phyloP scores from a whole-genome alignment of 1,284 basidiomycete species.

The Phylloporus sp. region DNA sequence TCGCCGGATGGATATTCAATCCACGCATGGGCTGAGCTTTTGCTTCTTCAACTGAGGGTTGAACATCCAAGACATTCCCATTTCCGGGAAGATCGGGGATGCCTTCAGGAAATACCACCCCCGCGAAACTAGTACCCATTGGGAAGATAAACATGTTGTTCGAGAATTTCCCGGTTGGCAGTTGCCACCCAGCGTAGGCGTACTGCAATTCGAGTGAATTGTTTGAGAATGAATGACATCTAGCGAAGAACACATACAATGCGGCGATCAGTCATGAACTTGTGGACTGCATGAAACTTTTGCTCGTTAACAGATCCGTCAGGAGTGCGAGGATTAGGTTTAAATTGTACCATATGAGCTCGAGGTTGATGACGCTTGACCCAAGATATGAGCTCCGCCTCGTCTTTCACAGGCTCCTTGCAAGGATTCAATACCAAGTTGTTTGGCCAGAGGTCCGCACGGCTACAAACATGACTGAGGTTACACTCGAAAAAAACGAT shows the following conservation, averaged over 20 bases:
- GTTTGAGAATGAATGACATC: conserved; percentile 3
- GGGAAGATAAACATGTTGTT: conserved; percentile 64
- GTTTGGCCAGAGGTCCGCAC: conserved; percentile 61
- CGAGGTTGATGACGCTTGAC: conserved; percentile 45
- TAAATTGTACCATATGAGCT: conserved; percentile 47
- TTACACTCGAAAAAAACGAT: not conserved
- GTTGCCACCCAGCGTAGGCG: conserved; percentile 62
- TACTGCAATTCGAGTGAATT: conserved; percentile 51
- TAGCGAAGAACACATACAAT: conserved; percentile 48
- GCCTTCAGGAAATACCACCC: conserved; percentile 65
- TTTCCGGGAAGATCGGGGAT: conserved; percentile 58
- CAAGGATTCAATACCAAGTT: conserved; percentile 53
- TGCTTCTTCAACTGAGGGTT: conserved; percentile 31
- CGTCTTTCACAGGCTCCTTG: conserved; percentile 50
- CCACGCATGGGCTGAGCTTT: conserved; percentile 9
- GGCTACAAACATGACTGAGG: conserved; percentile 46
- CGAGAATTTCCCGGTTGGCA: conserved; percentile 51
- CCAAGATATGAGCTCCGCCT: conserved; percentile 57
- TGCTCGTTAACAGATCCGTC: conserved; percentile 49
- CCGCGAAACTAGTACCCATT: conserved; percentile 46
- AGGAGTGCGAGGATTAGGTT: conserved; percentile 27
- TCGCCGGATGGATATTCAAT: conserved; percentile 15
- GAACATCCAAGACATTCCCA: conserved; percentile 23
- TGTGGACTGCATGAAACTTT: conserved; percentile 48
- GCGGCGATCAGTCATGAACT: conserved; percentile 50